Conservation (phyloP, 78 protist species). For the Dictyostelium capitatum region DNA sequence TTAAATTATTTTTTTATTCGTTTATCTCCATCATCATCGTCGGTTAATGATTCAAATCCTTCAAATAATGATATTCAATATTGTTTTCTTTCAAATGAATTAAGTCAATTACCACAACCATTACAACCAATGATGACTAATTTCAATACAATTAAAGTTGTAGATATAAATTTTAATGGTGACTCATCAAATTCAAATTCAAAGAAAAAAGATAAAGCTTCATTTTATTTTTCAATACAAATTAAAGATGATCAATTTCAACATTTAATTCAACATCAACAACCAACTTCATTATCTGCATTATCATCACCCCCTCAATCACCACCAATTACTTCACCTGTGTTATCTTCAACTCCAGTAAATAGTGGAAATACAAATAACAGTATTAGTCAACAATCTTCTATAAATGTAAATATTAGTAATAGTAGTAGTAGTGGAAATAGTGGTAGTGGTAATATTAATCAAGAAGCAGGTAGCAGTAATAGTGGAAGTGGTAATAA, state of each 20-base stretch:
- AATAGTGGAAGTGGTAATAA: not conserved
- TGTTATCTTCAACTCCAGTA: not conserved
- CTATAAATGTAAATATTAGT: not conserved
- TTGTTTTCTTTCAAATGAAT: not conserved
- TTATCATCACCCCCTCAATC: not conserved
- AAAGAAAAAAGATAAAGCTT: constrained; percentile 9
- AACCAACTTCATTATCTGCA: not conserved
- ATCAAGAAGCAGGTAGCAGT: not conserved
- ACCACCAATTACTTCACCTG: not conserved
- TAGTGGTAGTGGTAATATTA: not conserved
- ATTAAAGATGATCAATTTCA: constrained; percentile 21
- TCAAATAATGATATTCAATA: constrained; percentile 4
- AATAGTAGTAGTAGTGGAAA: not conserved
- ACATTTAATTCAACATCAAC: constrained; percentile 1
- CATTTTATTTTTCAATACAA: not conserved
- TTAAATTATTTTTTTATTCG: constrained; percentile 15
- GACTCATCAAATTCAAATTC: not conserved
- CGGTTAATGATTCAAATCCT: not conserved
- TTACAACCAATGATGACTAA: not conserved
- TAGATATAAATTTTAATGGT: not conserved
- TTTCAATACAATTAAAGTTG: not conserved
- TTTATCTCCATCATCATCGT: not conserved
- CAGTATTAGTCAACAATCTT: not conserved
- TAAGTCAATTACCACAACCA: not conserved
- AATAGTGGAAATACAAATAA: not conserved